Evolutionary conservation across 805 yeast species (phyloP).

Genomic region (Metahyphopichia silvanorum): DNA sequence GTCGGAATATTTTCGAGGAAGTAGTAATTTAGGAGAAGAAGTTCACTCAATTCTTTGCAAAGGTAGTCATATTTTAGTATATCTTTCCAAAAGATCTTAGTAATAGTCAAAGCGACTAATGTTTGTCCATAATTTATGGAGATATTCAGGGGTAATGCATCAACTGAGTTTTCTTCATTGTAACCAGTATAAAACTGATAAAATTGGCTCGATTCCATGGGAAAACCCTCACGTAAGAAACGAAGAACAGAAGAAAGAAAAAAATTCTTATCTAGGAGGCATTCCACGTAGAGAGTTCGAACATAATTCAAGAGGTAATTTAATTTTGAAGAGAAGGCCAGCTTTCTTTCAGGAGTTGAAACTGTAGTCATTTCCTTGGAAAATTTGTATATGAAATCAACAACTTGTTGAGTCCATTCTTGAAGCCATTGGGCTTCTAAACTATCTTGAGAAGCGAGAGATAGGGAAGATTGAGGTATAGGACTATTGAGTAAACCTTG

Average conservation of each 20-base stretch:
- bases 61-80: constrained; percentile 53
- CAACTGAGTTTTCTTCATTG: constrained; percentile 17
- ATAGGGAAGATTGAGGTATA: constrained; percentile 2
- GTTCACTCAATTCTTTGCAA: constrained; percentile 64
- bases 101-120: constrained; percentile 40
- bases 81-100: constrained; percentile 71
- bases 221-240: constrained; percentile 40
- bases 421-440: constrained; percentile 65
- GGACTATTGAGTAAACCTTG: constrained; percentile 6
- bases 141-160: constrained; percentile 10
- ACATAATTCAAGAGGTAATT: constrained; percentile 58
- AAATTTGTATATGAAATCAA: constrained; percentile 53
- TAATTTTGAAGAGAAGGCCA: constrained; percentile 47
- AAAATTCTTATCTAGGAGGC: constrained; percentile 56
- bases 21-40: constrained; percentile 48
- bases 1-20: constrained; percentile 28
- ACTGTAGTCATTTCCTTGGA: constrained; percentile 37
- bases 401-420: constrained; percentile 89
- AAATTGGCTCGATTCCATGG: constrained; percentile 25
- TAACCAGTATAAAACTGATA: constrained; percentile 14
- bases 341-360: constrained; percentile 25
- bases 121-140: constrained; percentile 34
- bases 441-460: constrained; percentile 11
- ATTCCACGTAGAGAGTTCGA: constrained; percentile 66
- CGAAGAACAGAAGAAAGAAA: constrained; percentile 65